Evolutionary conservation across 495 filamentous ascomycete genomes (phyloP), one percentile per base, ranked within the genome.

Genomic region (Penicillium ochrochloron): DNA sequence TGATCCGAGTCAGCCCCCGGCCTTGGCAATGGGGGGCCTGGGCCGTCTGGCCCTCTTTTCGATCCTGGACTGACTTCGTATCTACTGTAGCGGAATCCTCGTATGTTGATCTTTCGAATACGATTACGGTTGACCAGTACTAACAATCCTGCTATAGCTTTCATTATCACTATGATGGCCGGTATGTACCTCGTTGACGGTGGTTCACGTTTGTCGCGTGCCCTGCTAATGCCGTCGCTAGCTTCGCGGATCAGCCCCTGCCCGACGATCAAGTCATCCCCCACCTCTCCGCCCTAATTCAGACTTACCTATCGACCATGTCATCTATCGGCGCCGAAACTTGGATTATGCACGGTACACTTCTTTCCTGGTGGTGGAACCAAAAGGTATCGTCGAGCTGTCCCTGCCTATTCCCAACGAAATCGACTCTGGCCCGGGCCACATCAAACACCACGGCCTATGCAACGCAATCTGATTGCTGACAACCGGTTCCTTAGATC

Each of bases 301-400:
- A 80, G 66, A 83, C 85, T 14, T 88, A 87, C 59, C 70, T 88
- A 11, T 72, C 73, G 4, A 84, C 82, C 11, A 88, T 88, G 85
- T 67, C 75, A 33, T 78, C 82, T 29, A 74, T 88, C 35, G 83
- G 82, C 12, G 82, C 80, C 8, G 84, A 87, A 66, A 88, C 85
- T 41, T 88, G 86, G 86, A 84, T 88, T 44, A 88, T 88, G 81
- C 86, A 88, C 62, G 86, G 86, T 23, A 82, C 82, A 3, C 77
- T 88, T 54, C 73, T 88, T 31, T 82, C 84, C 25, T 88, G 86
- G 85, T 88, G 83, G 82, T 88, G 86, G 86, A 88, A 87, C 69
- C 79, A 80, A 55, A 82, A 82, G 75, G 82, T 81, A 37, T 8
- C 39, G 44, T 57, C 27, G 60, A 55, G 39, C 60, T 23, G 54